phyloP scores from a whole-genome alignment of 2,329 filamentous ascomycete genomes.

The Botrytis hyacinthi region DNA sequence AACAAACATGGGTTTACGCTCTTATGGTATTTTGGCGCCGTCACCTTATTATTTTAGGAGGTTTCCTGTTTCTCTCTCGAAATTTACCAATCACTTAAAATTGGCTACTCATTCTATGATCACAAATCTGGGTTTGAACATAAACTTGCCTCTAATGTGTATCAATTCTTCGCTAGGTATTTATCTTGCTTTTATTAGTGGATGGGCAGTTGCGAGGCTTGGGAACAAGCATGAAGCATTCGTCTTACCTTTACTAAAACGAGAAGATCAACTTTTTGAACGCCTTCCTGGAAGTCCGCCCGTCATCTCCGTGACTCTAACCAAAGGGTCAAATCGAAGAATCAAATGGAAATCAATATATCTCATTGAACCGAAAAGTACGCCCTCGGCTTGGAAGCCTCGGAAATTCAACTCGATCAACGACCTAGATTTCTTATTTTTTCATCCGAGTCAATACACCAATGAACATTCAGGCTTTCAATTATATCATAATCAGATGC shows the following conservation, averaged over 20 bases:
- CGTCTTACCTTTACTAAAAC: neutral
- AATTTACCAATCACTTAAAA: neutral
- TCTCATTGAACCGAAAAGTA: neutral
- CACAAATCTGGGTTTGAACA: neutral
- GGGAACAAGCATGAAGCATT: neutral
- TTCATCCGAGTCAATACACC: neutral
- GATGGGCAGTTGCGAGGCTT: neutral
- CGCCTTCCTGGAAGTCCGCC: neutral
- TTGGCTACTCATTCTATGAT: slow-evolving; percentile 1
- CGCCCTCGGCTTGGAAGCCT: neutral
- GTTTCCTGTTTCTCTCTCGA: neutral
- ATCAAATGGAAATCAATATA: neutral
- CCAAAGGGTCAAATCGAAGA: neutral
- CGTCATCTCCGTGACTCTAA: neutral
- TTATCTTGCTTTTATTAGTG: neutral
- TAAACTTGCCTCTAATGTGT: neutral
- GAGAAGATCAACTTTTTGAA: neutral
- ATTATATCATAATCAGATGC: neutral
- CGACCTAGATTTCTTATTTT: neutral
- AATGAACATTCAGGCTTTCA: neutral
- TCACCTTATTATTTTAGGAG: neutral
- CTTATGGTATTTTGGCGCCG: neutral
- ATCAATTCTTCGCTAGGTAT: neutral
- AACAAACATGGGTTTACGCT: neutral
- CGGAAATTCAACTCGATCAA: neutral